Evolutionary conservation across 192 early-diverging fungal species (phyloP), one percentile per base, ranked within the genome.

Genomic region (Phycomyces nitens): DNA sequence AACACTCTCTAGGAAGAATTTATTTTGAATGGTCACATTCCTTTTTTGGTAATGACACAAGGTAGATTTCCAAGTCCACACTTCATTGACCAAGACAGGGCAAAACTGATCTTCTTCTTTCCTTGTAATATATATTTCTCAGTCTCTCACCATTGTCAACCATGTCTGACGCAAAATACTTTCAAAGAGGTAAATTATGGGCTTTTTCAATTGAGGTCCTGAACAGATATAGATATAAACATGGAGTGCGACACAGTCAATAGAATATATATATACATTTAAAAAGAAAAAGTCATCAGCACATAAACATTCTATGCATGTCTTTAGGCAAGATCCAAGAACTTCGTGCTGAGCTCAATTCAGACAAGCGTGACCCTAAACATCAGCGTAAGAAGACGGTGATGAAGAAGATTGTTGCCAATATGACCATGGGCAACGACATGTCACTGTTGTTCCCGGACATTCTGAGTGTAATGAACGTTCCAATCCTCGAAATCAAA

Each of bases 401-500:
- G 52, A 84, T 90, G 76, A 95, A 92, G 75, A 93, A 97, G 80
- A 91, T 99, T 65, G 93, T 99, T 21, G 97, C 97, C 38, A 99
- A 99, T 72, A 99, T 99, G 95, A 98, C 97, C 16, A 98, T 99
- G 94, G 97, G 97, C 23, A 98, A 95, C 79, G 97, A 99, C 80
- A 97, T 99, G 93, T 93, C 92, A 23, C 79, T 91, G 9, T 84
- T 99, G 38, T 95, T 89, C 72, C 83, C 87, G 21, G 96, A 99
- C 73, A 93, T 99, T 24, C 81, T 99, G 15, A 88, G 82, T 21
- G 94, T 92, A 71, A 96, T 96, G 93, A 76, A 86, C 58, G 87
- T 95, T 29, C 94, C 94, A 1, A 84, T 90, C 39, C 76, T 92
- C 52, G 91, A 92, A 74, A 85, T 90, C 60, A 92, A 92, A 63